phyloP scores from a whole-genome alignment of 2,329 filamentous ascomycete species.

The Monosporascus sp. region DNA sequence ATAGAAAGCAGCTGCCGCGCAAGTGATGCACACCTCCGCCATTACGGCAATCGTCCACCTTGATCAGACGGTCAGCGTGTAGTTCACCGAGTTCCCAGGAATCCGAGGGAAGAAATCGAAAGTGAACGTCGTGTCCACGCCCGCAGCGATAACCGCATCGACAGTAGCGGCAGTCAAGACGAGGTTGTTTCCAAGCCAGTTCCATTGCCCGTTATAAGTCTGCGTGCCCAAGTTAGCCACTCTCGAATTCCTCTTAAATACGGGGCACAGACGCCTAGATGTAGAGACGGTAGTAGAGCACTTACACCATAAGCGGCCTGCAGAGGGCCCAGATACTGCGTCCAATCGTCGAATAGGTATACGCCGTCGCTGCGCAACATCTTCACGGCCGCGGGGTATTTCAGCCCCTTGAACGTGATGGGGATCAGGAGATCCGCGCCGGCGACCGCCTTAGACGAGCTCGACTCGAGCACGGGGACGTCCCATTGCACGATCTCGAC shows the following conservation, averaged over 20 bases:
- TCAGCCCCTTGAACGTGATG: constrained; percentile 46
- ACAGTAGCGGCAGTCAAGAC: constrained; percentile 42
- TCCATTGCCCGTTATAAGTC: constrained; percentile 48
- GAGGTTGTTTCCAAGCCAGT: constrained; percentile 41
- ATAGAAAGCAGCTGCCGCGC: background rate
- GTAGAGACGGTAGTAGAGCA: background rate
- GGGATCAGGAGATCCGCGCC: constrained; percentile 42
- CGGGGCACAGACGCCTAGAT: no score
- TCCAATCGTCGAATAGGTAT: constrained; percentile 53
- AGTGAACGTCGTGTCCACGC: constrained; percentile 41
- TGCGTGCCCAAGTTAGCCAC: constrained; percentile 6
- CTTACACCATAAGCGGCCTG: constrained; percentile 41
- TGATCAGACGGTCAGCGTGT: constrained; percentile 32
- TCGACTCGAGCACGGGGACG: constrained; percentile 33
- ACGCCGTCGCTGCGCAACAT: constrained; percentile 42
- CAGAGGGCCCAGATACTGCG: constrained; percentile 45
- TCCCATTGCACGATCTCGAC: constrained; percentile 51
- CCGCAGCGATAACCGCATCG: constrained; percentile 39
- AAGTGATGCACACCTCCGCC: background rate
- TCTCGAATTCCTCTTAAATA: no score
- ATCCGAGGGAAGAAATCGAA: constrained; percentile 53
- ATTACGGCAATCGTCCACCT: background rate
- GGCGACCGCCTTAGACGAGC: constrained; percentile 16
- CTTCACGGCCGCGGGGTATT: constrained; percentile 46
- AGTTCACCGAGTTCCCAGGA: constrained; percentile 42